Percentiles rank a stretch among this genome's conserved stretches.
phyloP scores from a whole-genome alignment of 2,329 filamentous ascomycete species.

The Apiospora saccharicola region DNA sequence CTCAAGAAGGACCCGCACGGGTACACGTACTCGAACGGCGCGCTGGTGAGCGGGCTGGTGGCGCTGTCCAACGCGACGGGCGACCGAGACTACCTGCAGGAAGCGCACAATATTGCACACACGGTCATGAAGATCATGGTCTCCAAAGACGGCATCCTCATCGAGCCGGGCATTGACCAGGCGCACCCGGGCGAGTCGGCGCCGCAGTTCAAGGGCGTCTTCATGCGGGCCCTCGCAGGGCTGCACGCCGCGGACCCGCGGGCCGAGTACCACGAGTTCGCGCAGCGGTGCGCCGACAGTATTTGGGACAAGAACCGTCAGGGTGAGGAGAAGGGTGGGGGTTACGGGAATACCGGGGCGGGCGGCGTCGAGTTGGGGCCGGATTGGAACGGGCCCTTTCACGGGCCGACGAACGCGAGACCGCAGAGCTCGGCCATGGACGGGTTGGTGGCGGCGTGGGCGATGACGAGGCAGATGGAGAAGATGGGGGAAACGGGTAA shows the following conservation, averaged over 20 bases:
- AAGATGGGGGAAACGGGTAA: background rate
- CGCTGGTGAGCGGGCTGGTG: slow-evolving; percentile 59
- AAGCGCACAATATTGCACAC: slow-evolving; percentile 55
- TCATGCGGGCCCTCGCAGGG: slow-evolving; percentile 67
- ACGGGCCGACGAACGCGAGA: slow-evolving; percentile 35
- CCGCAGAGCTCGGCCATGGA: slow-evolving; percentile 43
- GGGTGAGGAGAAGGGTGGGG: slow-evolving; percentile 23
- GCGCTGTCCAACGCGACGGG: slow-evolving; percentile 55
- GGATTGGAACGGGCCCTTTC: slow-evolving; percentile 41
- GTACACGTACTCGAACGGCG: slow-evolving; percentile 55
- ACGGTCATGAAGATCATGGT: slow-evolving; percentile 56
- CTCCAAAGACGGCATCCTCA: slow-evolving; percentile 56
- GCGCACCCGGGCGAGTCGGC: slow-evolving; percentile 46
- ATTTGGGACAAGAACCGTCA: slow-evolving; percentile 45
- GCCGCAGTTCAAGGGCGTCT: slow-evolving; percentile 75
- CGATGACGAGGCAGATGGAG: background rate
- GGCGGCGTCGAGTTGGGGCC: slow-evolving; percentile 36
- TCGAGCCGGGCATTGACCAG: slow-evolving; percentile 58
- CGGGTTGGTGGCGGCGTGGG: slow-evolving; percentile 37
- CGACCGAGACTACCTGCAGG: slow-evolving; percentile 48
- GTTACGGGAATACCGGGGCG: too few relatives aligned
- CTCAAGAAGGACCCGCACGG: slow-evolving; percentile 57
- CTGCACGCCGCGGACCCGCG: slow-evolving; percentile 58
- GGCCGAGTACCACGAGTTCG: slow-evolving; percentile 49
- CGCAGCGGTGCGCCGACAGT: slow-evolving; percentile 44